A percentile compares a stretch with the other conserved stretches of the same genome.
These are phyloP conservation scores for Incumbomyces lentus DNA, from an alignment of 2,329 filamentous ascomycete genomes.

Conservation along the genomic window DNA sequence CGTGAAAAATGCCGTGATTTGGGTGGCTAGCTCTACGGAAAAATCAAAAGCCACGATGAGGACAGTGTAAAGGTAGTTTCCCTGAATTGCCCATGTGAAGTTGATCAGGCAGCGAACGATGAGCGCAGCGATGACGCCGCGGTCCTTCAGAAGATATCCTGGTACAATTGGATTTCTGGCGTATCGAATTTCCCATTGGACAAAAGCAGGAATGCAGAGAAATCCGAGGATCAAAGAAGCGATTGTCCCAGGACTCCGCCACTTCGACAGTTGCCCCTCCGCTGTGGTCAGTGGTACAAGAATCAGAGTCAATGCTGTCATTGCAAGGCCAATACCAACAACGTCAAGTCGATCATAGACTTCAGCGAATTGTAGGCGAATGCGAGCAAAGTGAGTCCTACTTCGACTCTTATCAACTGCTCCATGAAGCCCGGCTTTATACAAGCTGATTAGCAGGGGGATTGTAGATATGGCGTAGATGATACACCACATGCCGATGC, in stretches of 20 bases:
- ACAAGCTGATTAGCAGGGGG: not conserved
- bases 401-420: not conserved
- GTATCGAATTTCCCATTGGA: constrained; percentile 44
- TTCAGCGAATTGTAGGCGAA: constrained; percentile 35
- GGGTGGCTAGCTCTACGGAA: constrained; percentile 43
- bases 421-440: no score
- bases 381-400: constrained; percentile 33
- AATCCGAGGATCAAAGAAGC: constrained; percentile 42
- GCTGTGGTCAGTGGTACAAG: constrained; percentile 50
- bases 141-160: constrained; percentile 51
- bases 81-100: constrained; percentile 51
- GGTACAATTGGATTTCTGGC: constrained; percentile 44
- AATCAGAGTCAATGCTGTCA: constrained; percentile 40
- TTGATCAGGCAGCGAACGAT: constrained; percentile 47
- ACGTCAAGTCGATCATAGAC: constrained; percentile 37
- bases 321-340: constrained; percentile 42
- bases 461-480: constrained; percentile 37
- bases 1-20: constrained; percentile 49
- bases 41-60: constrained; percentile 52
- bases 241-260: constrained; percentile 41
- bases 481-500: constrained; percentile 52
- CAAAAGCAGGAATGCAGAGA: constrained; percentile 37
- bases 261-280: constrained; percentile 37
- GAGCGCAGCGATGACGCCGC: constrained; percentile 50
- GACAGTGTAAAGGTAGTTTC: constrained; percentile 54